Base-by-base conservation (phyloP, 2,329 filamentous ascomycete genomes). In the Ramularia collo-cygni region DNA sequence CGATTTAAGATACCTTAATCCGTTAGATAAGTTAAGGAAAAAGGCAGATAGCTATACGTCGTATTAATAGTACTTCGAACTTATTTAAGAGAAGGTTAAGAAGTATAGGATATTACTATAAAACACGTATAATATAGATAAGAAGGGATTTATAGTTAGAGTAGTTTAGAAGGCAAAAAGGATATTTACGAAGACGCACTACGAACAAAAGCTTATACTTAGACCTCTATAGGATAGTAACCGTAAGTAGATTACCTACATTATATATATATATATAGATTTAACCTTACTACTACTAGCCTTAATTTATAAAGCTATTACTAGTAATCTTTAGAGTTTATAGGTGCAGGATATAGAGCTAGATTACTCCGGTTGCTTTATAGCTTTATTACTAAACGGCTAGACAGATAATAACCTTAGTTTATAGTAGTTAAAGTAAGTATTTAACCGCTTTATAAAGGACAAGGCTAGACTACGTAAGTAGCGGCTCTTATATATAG, bases 1-100 rank as follows among this genome's bases (percentile, higher is more conserved):
- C n/a, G n/a, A n/a, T n/a, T 44, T 41, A n/a, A 3, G 37, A 36
- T 55, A 39, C 41, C 39, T 47, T 13, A 35, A 43, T 16, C 14
- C 38, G 8, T 44, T 56, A 2, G 48, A 58, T 31, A 12, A n/a
- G 8, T 33, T 26, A 19, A 33, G 51, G 14, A 26, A 54, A 15
- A 43, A 48, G 28, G 53, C 48, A 41, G 42, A 59, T 43, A 50
- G 31, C 37, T 26, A 10, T 8, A 8, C 28, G 16, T 47, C 51
- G 38, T 55, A 53, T 38, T 34, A 24, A 17, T 27, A 36, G 7
- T 54, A 53, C 13, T 56, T 56, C n/a, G n/a, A n/a, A n/a, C n/a
- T n/a, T n/a, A n/a, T n/a, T n/a, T n/a, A n/a, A n/a, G n/a, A n/a
- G n/a, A 47, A 47, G 41, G 44, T 47, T 13, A 18, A 47, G 17